Percentiles rank a stretch among this genome's conserved stretches.
Conservation (phyloP, 345 rosid genomes). For the Gossypium longicalyx region DNA sequence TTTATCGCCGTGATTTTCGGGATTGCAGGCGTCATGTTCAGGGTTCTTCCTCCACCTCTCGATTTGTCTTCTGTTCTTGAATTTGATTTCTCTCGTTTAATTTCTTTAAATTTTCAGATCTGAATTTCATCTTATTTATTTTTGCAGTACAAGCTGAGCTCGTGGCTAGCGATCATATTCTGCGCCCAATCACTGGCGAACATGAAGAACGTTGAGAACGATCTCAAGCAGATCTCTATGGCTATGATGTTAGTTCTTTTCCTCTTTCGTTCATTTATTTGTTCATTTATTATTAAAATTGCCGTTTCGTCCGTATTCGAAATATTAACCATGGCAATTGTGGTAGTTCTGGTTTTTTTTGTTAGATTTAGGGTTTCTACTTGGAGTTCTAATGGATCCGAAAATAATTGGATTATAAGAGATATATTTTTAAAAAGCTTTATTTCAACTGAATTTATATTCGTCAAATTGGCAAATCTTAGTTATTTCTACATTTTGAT, state of each 20-base stretch:
- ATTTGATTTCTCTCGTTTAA: neutral
- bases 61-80: slow-evolving; percentile 13
- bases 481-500: neutral
- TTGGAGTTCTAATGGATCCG: neutral
- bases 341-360: neutral
- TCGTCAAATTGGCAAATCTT: neutral
- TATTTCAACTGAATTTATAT: neutral
- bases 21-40: slow-evolving; percentile 88
- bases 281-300: neutral
- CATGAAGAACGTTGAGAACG: slow-evolving; percentile 84
- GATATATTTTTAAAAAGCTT: neutral
- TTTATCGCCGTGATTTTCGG: slow-evolving; percentile 91
- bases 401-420: neutral
- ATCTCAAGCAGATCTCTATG: slow-evolving; percentile 97
- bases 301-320: neutral
- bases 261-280: neutral
- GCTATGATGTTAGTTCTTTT: slow-evolving; percentile 71
- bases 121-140: neutral
- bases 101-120: neutral
- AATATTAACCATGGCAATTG: neutral
- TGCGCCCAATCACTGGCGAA: slow-evolving; percentile 88
- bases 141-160: slow-evolving; percentile 85
- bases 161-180: slow-evolving; percentile 94
- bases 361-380: neutral
- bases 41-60: slow-evolving; percentile 37